Conservation (phyloP, 2,329 filamentous ascomycete species). For the Calcarisporium arbuscula region DNA sequence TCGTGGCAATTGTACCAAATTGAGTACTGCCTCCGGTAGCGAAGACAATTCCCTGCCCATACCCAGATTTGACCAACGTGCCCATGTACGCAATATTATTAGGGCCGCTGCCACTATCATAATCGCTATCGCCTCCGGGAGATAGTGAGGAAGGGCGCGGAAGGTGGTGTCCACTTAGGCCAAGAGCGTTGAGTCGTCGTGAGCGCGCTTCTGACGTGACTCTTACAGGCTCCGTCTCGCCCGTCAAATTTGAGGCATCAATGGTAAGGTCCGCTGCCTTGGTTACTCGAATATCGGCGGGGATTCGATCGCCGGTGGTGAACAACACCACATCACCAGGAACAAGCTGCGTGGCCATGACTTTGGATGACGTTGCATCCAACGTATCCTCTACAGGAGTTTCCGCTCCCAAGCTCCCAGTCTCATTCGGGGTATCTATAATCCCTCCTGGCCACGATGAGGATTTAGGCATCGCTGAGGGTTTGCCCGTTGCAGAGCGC, state of each 20-base stretch:
- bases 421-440: conserved; percentile 39
- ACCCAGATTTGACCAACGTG: conserved; percentile 87
- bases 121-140: conserved; percentile 50
- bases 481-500: conserved; percentile 45
- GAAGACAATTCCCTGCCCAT: conserved; percentile 95
- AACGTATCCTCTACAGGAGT: conserved; percentile 57
- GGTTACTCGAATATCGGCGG: conserved; percentile 91
- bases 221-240: conserved; percentile 87
- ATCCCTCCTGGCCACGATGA: conserved; percentile 42
- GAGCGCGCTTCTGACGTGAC: conserved; percentile 60
- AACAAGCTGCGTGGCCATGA: conserved; percentile 81
- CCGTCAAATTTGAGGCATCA: conserved; percentile 93
- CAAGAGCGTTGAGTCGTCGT: conserved; percentile 20
- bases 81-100: conserved; percentile 98
- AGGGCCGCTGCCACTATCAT: conserved; percentile 55
- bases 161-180: conserved; percentile 21
- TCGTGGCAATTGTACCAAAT: conserved; percentile 93
- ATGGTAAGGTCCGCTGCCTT: conserved; percentile 85
- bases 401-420: conserved; percentile 36
- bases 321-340: conserved; percentile 91
- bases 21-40: conserved; percentile 90
- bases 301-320: conserved; percentile 91
- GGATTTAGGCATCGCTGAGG: conserved; percentile 25
- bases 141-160: conserved; percentile 34
- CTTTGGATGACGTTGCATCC: conserved; percentile 72